These are phyloP conservation scores for Pythium chondricola DNA, from an alignment of 352 stramenopile species.

Conservation along the genomic window DNA sequence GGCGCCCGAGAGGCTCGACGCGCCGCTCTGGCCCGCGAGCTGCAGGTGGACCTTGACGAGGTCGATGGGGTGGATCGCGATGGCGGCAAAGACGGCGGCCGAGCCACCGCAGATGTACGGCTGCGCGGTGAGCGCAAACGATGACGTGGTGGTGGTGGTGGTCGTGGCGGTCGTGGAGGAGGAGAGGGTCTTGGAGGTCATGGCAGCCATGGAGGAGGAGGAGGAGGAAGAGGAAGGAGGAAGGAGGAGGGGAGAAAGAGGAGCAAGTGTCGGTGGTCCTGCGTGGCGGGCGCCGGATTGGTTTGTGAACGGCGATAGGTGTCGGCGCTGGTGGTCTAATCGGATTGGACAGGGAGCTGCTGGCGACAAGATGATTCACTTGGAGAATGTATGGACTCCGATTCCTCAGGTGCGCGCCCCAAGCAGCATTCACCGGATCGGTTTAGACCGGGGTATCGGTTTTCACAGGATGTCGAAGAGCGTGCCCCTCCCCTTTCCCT, in stretches of 20 bases:
- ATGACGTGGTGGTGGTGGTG: constrained; percentile 27
- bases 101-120: constrained; percentile 78
- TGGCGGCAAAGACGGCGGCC: constrained; percentile 62
- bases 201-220: constrained; percentile 5
- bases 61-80: constrained; percentile 88
- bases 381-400: constrained; percentile 12
- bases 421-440: constrained; percentile 9
- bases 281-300: constrained; percentile 1
- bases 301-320: constrained; percentile 8
- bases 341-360: constrained; percentile 5
- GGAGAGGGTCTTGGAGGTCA: constrained; percentile 9
- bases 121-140: constrained; percentile 50
- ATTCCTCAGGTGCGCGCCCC: constrained; percentile 8
- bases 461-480: constrained; percentile 5
- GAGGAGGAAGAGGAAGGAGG: neutral
- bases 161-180: constrained; percentile 6
- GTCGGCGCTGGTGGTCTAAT: constrained; percentile 4
- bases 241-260: neutral
- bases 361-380: neutral
- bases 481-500: neutral
- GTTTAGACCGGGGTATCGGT: neutral
- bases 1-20: constrained; percentile 65
- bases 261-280: neutral
- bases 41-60: constrained; percentile 89
- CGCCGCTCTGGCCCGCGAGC: constrained; percentile 70